These are phyloP conservation scores for Boletus mariae DNA, from an alignment of 1,284 basidiomycete species.

Conservation along the genomic window DNA sequence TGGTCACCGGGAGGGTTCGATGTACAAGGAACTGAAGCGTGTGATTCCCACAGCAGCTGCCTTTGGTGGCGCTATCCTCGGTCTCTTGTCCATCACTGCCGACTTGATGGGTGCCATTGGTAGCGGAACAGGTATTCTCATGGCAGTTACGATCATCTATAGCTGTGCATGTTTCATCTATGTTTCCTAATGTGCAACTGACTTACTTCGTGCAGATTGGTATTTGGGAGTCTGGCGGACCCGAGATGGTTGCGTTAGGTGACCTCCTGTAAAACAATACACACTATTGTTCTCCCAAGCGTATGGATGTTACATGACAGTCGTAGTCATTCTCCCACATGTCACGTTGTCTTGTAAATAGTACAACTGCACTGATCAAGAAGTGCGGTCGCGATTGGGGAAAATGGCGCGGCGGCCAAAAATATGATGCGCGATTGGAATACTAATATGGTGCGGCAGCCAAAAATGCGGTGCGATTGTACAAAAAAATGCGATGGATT, in stretches of 20 bases:
- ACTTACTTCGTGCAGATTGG: conserved; percentile 21
- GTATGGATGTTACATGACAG: too few species aligned
- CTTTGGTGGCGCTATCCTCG: conserved; percentile 94
- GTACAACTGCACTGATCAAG: too few species aligned
- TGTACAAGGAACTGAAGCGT: conserved; percentile 99
- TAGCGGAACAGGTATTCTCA: conserved; percentile 94
- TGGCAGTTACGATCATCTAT: conserved; percentile 98
- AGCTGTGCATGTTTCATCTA: conserved; percentile 47
- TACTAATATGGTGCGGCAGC: too few species aligned
- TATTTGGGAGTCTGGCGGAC: conserved; percentile 61
- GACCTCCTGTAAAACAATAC: conserved; percentile 47
- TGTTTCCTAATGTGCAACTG: background rate
- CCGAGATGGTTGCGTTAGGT: conserved; percentile 70
- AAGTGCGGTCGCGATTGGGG: too few species aligned
- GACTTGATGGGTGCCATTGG: conserved; percentile 96
- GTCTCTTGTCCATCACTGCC: conserved; percentile 90
- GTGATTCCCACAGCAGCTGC: conserved; percentile 97
- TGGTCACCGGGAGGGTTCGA: conserved; percentile 92
- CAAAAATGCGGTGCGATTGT: too few species aligned
- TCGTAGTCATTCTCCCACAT: too few species aligned
- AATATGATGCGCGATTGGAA: too few species aligned
- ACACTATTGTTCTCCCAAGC: too few species aligned
- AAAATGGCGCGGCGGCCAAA: too few species aligned
- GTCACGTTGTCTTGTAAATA: too few species aligned
- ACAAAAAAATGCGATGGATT: too few species aligned